Conservation (phyloP, 23 red algal genomes). For the Gracilaria caudata region DNA sequence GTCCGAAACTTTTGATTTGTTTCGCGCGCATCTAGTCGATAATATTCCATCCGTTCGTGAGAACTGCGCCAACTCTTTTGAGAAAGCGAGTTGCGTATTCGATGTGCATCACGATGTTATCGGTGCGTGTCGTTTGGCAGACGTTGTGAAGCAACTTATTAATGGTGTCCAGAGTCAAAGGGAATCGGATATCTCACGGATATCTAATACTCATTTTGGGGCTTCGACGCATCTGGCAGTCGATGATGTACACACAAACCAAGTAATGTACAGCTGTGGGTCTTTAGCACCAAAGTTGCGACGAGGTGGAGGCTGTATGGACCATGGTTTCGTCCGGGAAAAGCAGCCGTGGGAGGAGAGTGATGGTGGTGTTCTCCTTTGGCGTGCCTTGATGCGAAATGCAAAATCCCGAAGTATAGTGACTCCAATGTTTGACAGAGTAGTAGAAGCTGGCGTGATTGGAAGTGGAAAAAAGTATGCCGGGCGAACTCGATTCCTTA, state of each 20-base stretch:
- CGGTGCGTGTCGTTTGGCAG: slow-evolving; percentile 11
- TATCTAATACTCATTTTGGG: slow-evolving; percentile 67
- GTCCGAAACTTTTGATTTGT: slow-evolving; percentile 60
- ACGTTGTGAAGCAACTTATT: slow-evolving; percentile 22
- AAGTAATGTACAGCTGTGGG: slow-evolving; percentile 97
- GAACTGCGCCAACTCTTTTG: slow-evolving; percentile 77
- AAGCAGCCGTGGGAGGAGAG: slow-evolving; percentile 55
- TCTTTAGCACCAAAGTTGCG: slow-evolving; percentile 91
- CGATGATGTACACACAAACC: slow-evolving; percentile 72
- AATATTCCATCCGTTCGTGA: slow-evolving; percentile 86
- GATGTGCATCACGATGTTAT: slow-evolving; percentile 44
- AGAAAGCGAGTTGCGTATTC: slow-evolving; percentile 56
- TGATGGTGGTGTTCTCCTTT: slow-evolving; percentile 61
- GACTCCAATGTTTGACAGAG: slow-evolving; percentile 15
- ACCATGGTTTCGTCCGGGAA: slow-evolving; percentile 61
- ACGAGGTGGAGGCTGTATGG: slow-evolving; percentile 68
- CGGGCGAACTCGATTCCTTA: slow-evolving; percentile 14
- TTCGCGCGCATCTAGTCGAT: slow-evolving; percentile 72
- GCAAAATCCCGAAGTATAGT: slow-evolving; percentile 1
- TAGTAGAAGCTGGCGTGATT: background rate
- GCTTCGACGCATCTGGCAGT: slow-evolving; percentile 76
- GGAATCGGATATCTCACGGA: background rate
- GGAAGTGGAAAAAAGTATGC: slow-evolving; percentile 12
- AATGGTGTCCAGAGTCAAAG: slow-evolving; percentile 18
- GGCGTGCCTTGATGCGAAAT: slow-evolving; percentile 30